Base-by-base conservation (phyloP, 2,329 filamentous ascomycete species). In the Sphaerulina vaccinii region DNA sequence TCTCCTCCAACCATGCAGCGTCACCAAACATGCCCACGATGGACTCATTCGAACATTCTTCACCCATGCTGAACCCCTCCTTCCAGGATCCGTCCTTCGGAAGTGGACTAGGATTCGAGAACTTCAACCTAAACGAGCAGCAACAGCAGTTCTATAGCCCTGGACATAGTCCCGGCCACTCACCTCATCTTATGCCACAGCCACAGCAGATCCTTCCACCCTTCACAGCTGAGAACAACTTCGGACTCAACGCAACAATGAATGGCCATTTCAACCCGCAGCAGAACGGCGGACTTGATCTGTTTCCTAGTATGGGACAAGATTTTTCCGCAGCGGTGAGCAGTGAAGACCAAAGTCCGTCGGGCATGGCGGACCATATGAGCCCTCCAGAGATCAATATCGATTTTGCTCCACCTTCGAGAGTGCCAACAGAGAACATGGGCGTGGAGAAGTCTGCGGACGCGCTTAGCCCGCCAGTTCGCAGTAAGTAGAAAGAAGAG, bases 361-460 rank as follows among this genome's bases (percentile, higher is more conserved):
- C n/a, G 67, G 81, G 83, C 5, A 84, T 81, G 66, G 83, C 81
- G 39, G 82, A 85, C 43, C 80, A 87, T 60, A 93, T 95, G 85
- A 87, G 86, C 3, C 88, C 91, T n/a, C 91, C 91, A 0, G 88
- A 91, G 45, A 96, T 96, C 71, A 95, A 93, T 66, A 93, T 96
- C 62, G 88, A 96, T 67, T 90, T 89, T 69, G 91, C 90, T 13
- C 91, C 91, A 19, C 85, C 85, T 7, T 75, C 80, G 52, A 82
- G 82, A 63, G 55, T 55, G 16, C 58, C 62, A 2, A 55, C 58
- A 13, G 58, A 62, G 27, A 58, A 60, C 33, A 51, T 63, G 51
- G 66, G 86, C 86, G 57, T 80, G 60, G 71, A 65, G 69, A 60
- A 62, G 49, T 83, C 89, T 60, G 79, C 85, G 57, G 88, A 95